A percentile compares a stretch with the other conserved stretches of the same genome.
phyloP scores from a whole-genome alignment of 345 rosid genomes.

The Balakata baccata region DNA sequence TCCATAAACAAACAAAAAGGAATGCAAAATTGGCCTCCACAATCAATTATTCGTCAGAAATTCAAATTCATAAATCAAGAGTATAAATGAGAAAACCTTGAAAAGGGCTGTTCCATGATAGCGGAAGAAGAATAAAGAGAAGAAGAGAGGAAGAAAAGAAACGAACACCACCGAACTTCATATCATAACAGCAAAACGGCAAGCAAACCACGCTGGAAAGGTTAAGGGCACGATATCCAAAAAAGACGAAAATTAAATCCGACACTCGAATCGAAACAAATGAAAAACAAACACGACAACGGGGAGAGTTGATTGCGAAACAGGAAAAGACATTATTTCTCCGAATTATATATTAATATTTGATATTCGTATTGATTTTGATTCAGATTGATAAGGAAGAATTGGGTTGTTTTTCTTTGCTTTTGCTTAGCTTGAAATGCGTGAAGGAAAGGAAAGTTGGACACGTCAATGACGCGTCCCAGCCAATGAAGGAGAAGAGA shows the following conservation, averaged over 20 bases:
- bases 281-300: too few species aligned
- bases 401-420: not conserved
- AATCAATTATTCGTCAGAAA: not conserved
- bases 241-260: too few species aligned
- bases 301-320: not conserved
- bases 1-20: not conserved
- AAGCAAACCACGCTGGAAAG: not conserved
- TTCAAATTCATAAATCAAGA: not conserved
- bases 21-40: not conserved
- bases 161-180: conserved; percentile 39
- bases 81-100: conserved; percentile 24
- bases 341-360: too few species aligned
- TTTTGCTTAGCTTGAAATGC: conserved; percentile 32
- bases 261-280: too few species aligned
- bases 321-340: not conserved
- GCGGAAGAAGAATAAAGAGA: conserved; percentile 12
- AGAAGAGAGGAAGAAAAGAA: conserved; percentile 16
- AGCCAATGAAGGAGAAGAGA: too few species aligned
- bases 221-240: too few species aligned
- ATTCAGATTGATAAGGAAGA: too few species aligned
- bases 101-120: conserved; percentile 32
- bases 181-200: conserved; percentile 15
- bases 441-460: not conserved
- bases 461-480: too few species aligned
- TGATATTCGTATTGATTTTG: too few species aligned